Evolutionary conservation across 163 green algal genomes (phyloP).

Genomic region (Prototheca stagnorum): DNA sequence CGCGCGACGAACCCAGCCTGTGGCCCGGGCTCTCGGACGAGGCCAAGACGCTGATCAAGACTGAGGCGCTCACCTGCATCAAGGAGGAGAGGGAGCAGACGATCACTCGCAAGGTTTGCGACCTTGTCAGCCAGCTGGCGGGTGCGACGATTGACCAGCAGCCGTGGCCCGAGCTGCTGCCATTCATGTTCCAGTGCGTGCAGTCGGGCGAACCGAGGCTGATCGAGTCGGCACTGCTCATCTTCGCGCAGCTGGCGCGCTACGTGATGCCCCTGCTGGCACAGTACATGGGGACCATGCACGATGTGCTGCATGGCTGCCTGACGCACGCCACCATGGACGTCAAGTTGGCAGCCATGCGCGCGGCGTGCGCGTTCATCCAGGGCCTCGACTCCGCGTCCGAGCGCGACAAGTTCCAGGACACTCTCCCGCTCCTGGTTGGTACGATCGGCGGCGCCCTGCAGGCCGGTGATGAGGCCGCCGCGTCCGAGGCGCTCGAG

Average conservation of each 20-base stretch:
- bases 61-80: slow-evolving; percentile 66
- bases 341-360: slow-evolving; percentile 54
- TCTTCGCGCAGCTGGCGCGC: slow-evolving; percentile 66
- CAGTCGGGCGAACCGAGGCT: slow-evolving; percentile 31
- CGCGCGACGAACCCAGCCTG: not conserved
- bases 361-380: slow-evolving; percentile 62
- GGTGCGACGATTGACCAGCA: slow-evolving; percentile 31
- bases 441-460: slow-evolving; percentile 33
- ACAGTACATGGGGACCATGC: slow-evolving; percentile 46
- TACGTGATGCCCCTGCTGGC: slow-evolving; percentile 47
- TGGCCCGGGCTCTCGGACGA: not conserved
- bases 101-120: slow-evolving; percentile 67
- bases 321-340: slow-evolving; percentile 25
- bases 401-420: slow-evolving; percentile 66
- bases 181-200: slow-evolving; percentile 69
- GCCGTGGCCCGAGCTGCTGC: slow-evolving; percentile 84
- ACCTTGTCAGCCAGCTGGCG: slow-evolving; percentile 69
- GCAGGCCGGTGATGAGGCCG: slow-evolving; percentile 44
- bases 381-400: slow-evolving; percentile 43
- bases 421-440: slow-evolving; percentile 35
- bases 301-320: slow-evolving; percentile 25
- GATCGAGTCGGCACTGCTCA: slow-evolving; percentile 48
- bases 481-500: slow-evolving; percentile 74
- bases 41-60: slow-evolving; percentile 37
- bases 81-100: slow-evolving; percentile 51